phyloP scores from a whole-genome alignment of 352 stramenopile species.

The Pythium utonaiense region DNA sequence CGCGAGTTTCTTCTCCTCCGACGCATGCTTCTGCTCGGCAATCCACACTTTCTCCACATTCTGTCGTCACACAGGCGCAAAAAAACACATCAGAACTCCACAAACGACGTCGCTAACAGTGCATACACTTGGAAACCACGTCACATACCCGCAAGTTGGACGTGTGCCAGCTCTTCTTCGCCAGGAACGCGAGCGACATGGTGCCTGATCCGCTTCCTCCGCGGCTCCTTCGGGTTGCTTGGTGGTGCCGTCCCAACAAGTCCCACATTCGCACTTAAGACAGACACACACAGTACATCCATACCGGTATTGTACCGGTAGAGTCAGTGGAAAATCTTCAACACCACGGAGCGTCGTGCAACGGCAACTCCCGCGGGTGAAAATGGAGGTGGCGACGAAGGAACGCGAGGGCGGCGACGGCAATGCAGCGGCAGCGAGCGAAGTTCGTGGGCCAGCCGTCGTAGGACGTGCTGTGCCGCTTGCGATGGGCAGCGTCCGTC shows the following conservation, averaged over 20 bases:
- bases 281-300: not conserved
- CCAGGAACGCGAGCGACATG: slow-evolving; percentile 91
- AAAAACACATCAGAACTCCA: not conserved
- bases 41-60: slow-evolving; percentile 99
- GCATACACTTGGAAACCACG: not conserved
- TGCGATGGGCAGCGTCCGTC: slow-evolving; percentile 45
- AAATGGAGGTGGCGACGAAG: slow-evolving; percentile 12
- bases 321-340: slow-evolving; percentile 5
- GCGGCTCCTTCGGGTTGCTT: not conserved
- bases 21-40: slow-evolving; percentile 92
- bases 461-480: slow-evolving; percentile 29
- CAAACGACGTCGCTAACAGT: not conserved
- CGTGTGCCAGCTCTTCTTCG: slow-evolving; percentile 98
- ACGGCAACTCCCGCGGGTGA: slow-evolving; percentile 3
- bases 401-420: not conserved
- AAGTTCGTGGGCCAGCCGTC: slow-evolving; percentile 18
- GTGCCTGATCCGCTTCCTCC: slow-evolving; percentile 4
- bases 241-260: not conserved
- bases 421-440: not conserved
- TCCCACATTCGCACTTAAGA: not conserved
- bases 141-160: slow-evolving; percentile 87
- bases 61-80: slow-evolving; percentile 23
- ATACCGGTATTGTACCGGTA: not conserved
- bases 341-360: not conserved
- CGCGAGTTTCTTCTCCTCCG: slow-evolving; percentile 90